Base-by-base conservation (phyloP, 176 grass and related monocot species). In the Saccharum spontaneum region DNA sequence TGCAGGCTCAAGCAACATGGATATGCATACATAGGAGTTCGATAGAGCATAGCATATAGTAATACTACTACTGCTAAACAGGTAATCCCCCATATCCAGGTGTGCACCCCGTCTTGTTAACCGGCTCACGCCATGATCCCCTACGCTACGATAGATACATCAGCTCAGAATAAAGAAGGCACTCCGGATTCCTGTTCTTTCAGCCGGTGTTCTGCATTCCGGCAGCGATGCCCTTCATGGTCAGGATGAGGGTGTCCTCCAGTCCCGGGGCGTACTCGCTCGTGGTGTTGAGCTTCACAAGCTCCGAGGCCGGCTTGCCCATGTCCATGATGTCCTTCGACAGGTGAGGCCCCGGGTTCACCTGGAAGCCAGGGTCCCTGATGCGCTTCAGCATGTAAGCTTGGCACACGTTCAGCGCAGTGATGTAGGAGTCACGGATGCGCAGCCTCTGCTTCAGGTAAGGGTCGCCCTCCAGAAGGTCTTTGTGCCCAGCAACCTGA, bases 221-320 rank as follows among this genome's bases (percentile, higher is more conserved):
- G 59, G 96, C 96, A 13, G 96, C 96, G 76, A 98, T 98, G 79
- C 96, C 96, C 89, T 98, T 98, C 96, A 98, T 98, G 77, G 96
- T 98, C 31, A 98, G 77, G 60, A 98, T 98, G 73, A 98, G 93
- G 33, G 93, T 98, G 54, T 98, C 96, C 84, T 98, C 96, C 28
- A 98, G 81, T 7, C 96, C 96, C 4, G 96, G 96, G 2, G 91
- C 87, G 6, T 94, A 98, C 46, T 98, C 96, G n/a, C 93, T 98
- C 1, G 87, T 90, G 3, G 93, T 90, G 81, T 95, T 98, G 24
- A 98, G 87, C 84, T 92, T 98, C 55, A 98, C 89, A 0, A 98
- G 78, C 65, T 98, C 96, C 0, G 87, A 75, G 4, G 95, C 91
- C 1, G 89, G 82, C 55, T 92, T 93, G 67, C 69, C 86, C 0